Conservation (phyloP, 2,329 filamentous ascomycete genomes). For the Aspergillus aculeatinus region DNA sequence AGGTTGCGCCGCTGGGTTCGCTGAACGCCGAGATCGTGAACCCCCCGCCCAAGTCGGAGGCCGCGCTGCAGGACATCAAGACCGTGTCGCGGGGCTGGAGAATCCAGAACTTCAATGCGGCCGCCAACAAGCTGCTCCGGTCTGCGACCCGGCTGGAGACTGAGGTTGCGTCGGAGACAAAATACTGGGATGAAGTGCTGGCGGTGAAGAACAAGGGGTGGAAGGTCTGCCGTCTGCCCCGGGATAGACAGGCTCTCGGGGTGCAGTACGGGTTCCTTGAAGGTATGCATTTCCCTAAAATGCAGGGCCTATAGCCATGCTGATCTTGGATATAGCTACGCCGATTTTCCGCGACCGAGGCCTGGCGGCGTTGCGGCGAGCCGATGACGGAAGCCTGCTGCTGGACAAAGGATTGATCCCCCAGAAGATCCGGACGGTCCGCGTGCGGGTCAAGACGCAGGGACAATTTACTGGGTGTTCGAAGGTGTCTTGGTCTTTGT, state of each 20-base stretch:
- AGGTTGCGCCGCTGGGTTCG: conserved; percentile 70
- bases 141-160: conserved; percentile 70
- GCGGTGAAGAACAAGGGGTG: conserved; percentile 80
- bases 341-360: conserved; percentile 65
- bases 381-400: conserved; percentile 70
- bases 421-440: conserved; percentile 59
- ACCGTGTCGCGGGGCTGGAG: conserved; percentile 68
- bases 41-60: conserved; percentile 58
- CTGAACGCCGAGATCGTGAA: conserved; percentile 67
- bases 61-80: conserved; percentile 55
- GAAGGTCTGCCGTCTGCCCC: conserved; percentile 76
- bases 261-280: conserved; percentile 90
- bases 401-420: conserved; percentile 63
- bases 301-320: not conserved
- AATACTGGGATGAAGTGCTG: conserved; percentile 85
- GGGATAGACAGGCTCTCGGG: conserved; percentile 70
- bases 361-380: conserved; percentile 75
- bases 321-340: conserved; percentile 45
- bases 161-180: conserved; percentile 76
- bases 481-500: conserved; percentile 19
- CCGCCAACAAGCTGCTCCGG: conserved; percentile 70
- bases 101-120: conserved; percentile 71
- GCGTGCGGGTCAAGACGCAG: conserved; percentile 63
- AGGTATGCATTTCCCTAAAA: conserved; percentile 42
- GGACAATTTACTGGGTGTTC: conserved; percentile 60